Conservation (phyloP, 1,284 basidiomycete species). For the Meira nashicola region DNA sequence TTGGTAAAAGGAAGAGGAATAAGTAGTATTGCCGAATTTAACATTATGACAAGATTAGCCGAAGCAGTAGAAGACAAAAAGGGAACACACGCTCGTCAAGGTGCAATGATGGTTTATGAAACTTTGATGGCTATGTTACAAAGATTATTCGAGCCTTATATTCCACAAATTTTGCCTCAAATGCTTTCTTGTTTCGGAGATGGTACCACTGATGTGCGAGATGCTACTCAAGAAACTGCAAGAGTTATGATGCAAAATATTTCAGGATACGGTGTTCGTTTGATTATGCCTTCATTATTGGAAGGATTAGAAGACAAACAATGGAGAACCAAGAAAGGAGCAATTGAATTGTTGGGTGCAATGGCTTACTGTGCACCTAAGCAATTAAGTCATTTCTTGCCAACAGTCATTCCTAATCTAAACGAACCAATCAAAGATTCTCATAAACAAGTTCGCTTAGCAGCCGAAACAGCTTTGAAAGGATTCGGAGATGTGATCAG, state of each 20-base stretch:
- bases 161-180: conserved; percentile 69
- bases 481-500: conserved; percentile 76
- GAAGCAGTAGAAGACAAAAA: conserved; percentile 85
- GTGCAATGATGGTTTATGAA: conserved; percentile 91
- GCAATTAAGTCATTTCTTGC: conserved; percentile 89
- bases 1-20: conserved; percentile 86
- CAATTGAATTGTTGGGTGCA: conserved; percentile 93
- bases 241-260: conserved; percentile 92
- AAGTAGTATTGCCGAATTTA: conserved; percentile 74
- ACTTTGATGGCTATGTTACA: conserved; percentile 75
- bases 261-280: conserved; percentile 65
- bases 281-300: conserved; percentile 83
- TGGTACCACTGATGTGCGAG: conserved; percentile 77
- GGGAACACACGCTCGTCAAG: conserved; percentile 78
- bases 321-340: conserved; percentile 97
- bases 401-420: conserved; percentile 90
- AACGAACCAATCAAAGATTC: conserved; percentile 95
- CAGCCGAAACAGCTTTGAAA: conserved; percentile 93
- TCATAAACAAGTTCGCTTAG: conserved; percentile 86
- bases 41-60: conserved; percentile 70
- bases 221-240: conserved; percentile 88
- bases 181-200: conserved; percentile 88
- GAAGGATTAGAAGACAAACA: conserved; percentile 95
- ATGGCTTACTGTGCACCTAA: conserved; percentile 98
- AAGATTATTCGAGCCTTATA: conserved; percentile 89